Percentiles rank a stretch among this genome's conserved stretches.
phyloP scores from a whole-genome alignment of 2,329 filamentous ascomycete genomes.

The Cadophora luteo-olivacea region DNA sequence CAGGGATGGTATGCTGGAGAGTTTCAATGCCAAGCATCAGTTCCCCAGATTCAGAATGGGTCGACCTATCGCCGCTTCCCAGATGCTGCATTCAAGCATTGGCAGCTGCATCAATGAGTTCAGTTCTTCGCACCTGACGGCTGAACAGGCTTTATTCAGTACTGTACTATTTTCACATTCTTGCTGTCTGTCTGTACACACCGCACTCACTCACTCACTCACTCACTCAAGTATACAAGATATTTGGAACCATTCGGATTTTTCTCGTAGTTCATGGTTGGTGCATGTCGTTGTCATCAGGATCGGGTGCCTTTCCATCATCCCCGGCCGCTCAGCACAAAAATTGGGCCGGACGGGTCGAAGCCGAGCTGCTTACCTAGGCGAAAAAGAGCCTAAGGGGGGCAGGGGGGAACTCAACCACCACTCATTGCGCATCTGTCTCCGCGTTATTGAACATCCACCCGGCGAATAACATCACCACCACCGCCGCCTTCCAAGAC shows the following conservation, averaged over 20 bases:
- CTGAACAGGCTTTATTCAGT: not conserved
- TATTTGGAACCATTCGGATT: not conserved
- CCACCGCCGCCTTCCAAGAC: not conserved
- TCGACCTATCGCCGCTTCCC: constrained; percentile 9
- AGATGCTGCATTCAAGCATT: constrained; percentile 10
- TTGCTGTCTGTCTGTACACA: too few relatives aligned
- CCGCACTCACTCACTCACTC: too few relatives aligned
- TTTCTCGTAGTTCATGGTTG: not conserved
- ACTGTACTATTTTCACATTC: too few relatives aligned
- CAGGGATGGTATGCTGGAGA: not conserved
- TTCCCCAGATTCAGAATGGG: constrained; percentile 16
- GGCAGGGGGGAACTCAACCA: constrained; percentile 4
- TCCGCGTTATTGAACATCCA: not conserved
- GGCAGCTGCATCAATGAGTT: not conserved
- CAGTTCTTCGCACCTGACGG: constrained; percentile 2
- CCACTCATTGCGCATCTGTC: not conserved
- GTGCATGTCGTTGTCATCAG: not conserved
- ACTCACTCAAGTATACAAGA: not conserved
- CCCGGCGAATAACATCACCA: not conserved
- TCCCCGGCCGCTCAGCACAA: not conserved
- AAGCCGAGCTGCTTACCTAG: constrained; percentile 1
- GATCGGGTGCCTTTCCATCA: not conserved
- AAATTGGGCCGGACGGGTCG: not conserved
- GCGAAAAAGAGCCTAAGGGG: not conserved
- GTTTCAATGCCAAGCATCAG: constrained; percentile 5